These are phyloP conservation scores for Geranium incanum DNA, from an alignment of 441 rosid species.

Conservation along the genomic window DNA sequence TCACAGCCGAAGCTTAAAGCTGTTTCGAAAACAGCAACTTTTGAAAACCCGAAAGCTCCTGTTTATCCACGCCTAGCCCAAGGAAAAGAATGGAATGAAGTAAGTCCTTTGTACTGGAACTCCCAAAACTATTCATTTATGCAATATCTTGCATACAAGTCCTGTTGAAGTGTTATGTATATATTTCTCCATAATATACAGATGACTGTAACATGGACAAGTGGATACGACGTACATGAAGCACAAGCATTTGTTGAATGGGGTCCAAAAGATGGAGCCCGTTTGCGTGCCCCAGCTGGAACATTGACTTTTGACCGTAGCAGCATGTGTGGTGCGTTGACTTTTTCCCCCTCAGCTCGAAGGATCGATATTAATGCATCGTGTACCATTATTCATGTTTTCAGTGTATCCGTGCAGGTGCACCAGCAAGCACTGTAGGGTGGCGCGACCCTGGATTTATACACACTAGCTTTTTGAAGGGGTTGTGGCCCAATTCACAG, in stretches of 20 bases:
- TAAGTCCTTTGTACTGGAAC: neutral
- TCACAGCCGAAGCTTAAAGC: neutral
- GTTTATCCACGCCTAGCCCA: neutral
- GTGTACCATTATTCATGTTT: too few relatives aligned
- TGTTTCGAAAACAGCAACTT: neutral
- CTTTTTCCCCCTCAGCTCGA: too few relatives aligned
- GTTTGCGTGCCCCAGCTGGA: slow-evolving; percentile 53
- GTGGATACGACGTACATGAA: slow-evolving; percentile 59
- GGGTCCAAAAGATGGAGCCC: slow-evolving; percentile 48
- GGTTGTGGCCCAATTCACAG: slow-evolving; percentile 63
- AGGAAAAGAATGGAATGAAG: slow-evolving; percentile 5
- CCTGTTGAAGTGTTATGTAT: neutral
- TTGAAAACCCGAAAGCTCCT: slow-evolving; percentile 2
- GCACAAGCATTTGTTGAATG: slow-evolving; percentile 77
- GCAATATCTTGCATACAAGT: too few relatives aligned
- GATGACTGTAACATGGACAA: slow-evolving; percentile 93
- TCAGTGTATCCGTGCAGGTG: slow-evolving; percentile 32
- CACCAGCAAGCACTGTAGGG: slow-evolving; percentile 85
- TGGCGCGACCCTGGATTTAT: slow-evolving; percentile 92
- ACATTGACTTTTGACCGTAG: neutral
- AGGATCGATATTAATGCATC: too few relatives aligned
- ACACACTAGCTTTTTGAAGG: slow-evolving; percentile 72
- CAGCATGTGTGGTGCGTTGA: neutral
- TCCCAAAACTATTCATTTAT: too few relatives aligned
- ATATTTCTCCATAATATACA: slow-evolving; percentile 21